phyloP scores from a whole-genome alignment of 2,329 filamentous ascomycete species.

The Botrytis cinerea region DNA sequence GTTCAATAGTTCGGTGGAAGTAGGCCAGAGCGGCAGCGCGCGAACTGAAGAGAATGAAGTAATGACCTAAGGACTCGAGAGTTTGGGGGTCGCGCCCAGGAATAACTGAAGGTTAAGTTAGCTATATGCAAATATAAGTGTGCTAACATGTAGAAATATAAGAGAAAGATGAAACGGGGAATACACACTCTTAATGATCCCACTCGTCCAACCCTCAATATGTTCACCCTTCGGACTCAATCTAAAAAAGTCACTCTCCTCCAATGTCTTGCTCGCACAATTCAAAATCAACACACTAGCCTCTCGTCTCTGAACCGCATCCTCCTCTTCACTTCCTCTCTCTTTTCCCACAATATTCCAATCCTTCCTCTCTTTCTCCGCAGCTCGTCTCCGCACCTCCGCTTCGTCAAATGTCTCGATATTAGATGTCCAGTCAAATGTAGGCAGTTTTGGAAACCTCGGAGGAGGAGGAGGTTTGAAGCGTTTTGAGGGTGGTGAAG shows the following conservation, averaged over 20 bases:
- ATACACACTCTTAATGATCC: slow-evolving; percentile 56
- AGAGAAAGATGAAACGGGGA: background rate
- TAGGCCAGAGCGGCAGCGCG: slow-evolving; percentile 62
- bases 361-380: slow-evolving; percentile 14
- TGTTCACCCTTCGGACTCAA: slow-evolving; percentile 62
- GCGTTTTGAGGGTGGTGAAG: background rate
- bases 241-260: slow-evolving; percentile 70
- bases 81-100: slow-evolving; percentile 65
- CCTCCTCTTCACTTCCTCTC: background rate
- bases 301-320: slow-evolving; percentile 7
- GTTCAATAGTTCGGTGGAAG: slow-evolving; percentile 53
- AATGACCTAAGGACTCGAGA: slow-evolving; percentile 63
- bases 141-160: background rate
- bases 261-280: slow-evolving; percentile 59
- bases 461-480: background rate
- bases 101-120: slow-evolving; percentile 49
- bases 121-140: background rate
- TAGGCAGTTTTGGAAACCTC: slow-evolving; percentile 35
- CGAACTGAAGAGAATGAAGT: slow-evolving; percentile 69
- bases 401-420: slow-evolving; percentile 10
- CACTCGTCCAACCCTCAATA: slow-evolving; percentile 67
- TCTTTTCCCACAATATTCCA: slow-evolving; percentile 9
- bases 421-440: slow-evolving; percentile 34
- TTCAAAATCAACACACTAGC: slow-evolving; percentile 54
- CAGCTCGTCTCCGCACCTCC: slow-evolving; percentile 14